Evolutionary conservation across 2,329 filamentous ascomycete species (phyloP).

Genomic region (Juglanconis sp.): DNA sequence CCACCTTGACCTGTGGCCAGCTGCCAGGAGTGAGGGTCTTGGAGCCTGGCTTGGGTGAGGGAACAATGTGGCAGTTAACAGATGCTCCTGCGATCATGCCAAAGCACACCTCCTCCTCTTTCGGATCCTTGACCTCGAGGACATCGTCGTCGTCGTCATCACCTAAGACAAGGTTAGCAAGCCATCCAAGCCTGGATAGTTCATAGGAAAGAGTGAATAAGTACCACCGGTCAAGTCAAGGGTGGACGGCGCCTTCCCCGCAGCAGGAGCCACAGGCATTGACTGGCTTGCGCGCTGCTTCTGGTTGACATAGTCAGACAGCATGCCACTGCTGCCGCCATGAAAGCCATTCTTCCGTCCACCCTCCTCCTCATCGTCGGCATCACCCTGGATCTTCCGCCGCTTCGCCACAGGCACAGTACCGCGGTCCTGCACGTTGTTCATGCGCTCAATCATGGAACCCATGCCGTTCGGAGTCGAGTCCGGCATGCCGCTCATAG

Average conservation of each 20-base stretch:
- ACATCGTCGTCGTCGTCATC: constrained; percentile 56
- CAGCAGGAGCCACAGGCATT: constrained; percentile 1
- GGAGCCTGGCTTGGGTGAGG: constrained; percentile 63
- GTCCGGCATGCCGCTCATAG: background rate
- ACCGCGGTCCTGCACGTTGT: constrained; percentile 68
- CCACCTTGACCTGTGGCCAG: constrained; percentile 74
- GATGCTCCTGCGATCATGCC: constrained; percentile 69
- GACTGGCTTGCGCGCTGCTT: constrained; percentile 44
- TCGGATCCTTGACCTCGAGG: constrained; percentile 52
- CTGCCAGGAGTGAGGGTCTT: constrained; percentile 56
- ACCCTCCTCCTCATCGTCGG: constrained; percentile 24
- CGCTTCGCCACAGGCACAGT: constrained; percentile 61
- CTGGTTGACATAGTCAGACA: constrained; percentile 66
- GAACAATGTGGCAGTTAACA: constrained; percentile 66
- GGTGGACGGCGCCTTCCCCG: constrained; percentile 29
- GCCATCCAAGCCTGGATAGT: background rate
- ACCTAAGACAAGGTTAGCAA: constrained; percentile 24
- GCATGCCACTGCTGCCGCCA: constrained; percentile 49
- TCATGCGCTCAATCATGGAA: constrained; percentile 70
- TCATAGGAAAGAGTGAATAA: background rate
- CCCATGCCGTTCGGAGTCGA: constrained; percentile 42
- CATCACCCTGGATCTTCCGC: constrained; percentile 51
- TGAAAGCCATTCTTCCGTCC: constrained; percentile 38
- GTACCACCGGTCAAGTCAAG: constrained; percentile 58
- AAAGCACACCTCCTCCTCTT: constrained; percentile 73